A percentile compares a stretch with the other conserved stretches of the same genome.
Conservation (phyloP, 305 asterid genomes). For the Rubia peregrina region DNA sequence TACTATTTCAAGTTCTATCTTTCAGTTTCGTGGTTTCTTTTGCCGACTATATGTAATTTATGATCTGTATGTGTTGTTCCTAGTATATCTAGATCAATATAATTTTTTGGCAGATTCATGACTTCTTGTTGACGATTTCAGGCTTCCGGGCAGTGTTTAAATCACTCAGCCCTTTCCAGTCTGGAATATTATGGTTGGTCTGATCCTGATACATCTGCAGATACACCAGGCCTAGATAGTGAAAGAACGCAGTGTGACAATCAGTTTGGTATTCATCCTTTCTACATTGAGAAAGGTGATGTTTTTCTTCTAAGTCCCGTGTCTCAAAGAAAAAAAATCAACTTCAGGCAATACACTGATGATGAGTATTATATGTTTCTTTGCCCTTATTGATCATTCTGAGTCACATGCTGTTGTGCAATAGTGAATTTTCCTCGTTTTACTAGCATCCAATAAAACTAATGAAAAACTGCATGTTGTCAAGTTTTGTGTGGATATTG, state of each 20-base stretch:
- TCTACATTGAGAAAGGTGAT: conserved; percentile 81
- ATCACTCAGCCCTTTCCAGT: conserved; percentile 38
- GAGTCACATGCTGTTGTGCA: not conserved
- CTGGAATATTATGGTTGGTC: conserved; percentile 71
- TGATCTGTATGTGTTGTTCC: not conserved
- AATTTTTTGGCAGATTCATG: not conserved
- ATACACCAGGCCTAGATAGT: conserved; percentile 30
- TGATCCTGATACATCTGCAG: conserved; percentile 41
- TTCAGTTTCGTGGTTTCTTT: not conserved
- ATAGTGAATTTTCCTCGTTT: not conserved
- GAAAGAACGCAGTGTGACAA: conserved; percentile 54
- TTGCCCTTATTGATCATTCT: not conserved
- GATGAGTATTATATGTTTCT: not conserved
- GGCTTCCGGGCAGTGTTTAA: conserved; percentile 44
- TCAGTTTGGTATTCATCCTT: conserved; percentile 85
- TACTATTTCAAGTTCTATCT: not conserved
- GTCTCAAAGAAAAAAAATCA: not conserved
- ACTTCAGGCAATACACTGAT: not conserved
- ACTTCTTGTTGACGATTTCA: conserved; percentile 22
- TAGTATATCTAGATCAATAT: not conserved
- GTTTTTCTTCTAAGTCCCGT: not conserved
- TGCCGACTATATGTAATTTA: not conserved
- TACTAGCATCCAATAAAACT: not conserved
- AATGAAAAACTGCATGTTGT: not conserved
- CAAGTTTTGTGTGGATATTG: not conserved